Base-by-base conservation (phyloP, 495 filamentous ascomycete genomes). In the Cetradonia linearis region DNA sequence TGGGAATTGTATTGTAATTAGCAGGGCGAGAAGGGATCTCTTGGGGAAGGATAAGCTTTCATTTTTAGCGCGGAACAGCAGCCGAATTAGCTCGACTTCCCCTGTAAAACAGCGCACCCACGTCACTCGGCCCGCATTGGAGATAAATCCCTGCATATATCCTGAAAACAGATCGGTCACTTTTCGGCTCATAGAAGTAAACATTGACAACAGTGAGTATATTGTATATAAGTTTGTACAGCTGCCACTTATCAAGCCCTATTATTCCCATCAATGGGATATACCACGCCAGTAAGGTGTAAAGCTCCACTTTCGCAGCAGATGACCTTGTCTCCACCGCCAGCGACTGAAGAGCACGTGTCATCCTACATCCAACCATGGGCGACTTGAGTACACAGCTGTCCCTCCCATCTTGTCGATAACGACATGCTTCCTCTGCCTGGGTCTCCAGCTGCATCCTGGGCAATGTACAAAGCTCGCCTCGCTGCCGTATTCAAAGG, bases 381-480 rank as follows among this genome's bases (percentile, higher is more conserved):
- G n/a, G 36, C 34, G 33, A 33, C 31, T 30, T 37, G 54, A 56
- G 18, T 61, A 11, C 30, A 23, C 37, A 20, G 28, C 16, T 30
- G 2, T 3, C 38, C 13, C 14, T 9, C 2, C 3, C 18, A 27
- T 28, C 2, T 7, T 20, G 4, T 55, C 50, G 6, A 23, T 30
- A 36, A 58, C 13, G 44, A 55, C 8, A 74, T 86, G 65, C 72
- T 90, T 28, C 85, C 87, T 58, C 76, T 90, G 58, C 87, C 87
- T 23, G 87, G 89, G 18, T 72, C 86, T 46, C 83, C 87, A n/a
- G 77, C 83, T 6, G 84, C 88, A 27, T 85, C 86, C 52, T 89
- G 88, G 83, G 79, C 81, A 42, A 71, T 82, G 36, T 88, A 86
- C 70, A 78, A 75, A 56, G 81, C 83, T 14, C 80, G 87, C 11